These are phyloP conservation scores for Rhodotorula babjevae DNA, from an alignment of 768 basidiomycete genomes.

Conservation along the genomic window DNA sequence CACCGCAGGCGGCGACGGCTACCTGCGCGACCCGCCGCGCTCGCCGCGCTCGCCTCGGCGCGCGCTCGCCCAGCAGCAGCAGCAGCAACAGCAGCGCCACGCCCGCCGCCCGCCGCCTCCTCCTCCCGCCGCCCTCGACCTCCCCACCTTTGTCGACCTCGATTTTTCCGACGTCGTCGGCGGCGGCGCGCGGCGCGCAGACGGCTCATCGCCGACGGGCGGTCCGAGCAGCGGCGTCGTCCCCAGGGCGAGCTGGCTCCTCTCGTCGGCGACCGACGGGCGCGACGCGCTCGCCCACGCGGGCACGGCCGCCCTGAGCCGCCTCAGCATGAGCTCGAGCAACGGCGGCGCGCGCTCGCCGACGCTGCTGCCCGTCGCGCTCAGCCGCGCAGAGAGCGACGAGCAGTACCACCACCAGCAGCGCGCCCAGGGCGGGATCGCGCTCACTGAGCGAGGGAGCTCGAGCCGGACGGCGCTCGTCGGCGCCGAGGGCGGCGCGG, in stretches of 20 bases:
- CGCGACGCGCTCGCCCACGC: background rate
- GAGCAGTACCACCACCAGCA: background rate
- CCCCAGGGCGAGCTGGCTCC: conserved; percentile 14
- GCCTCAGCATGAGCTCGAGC: background rate
- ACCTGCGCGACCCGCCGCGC: background rate
- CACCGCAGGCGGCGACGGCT: background rate
- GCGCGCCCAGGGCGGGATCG: background rate
- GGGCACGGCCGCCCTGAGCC: conserved; percentile 1
- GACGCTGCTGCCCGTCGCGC: background rate
- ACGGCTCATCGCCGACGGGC: too few species aligned
- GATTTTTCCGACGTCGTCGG: conserved; percentile 22
- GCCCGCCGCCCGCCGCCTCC: conserved; percentile 27
- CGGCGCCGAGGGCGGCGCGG: background rate
- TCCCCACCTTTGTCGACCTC: conserved; percentile 34
- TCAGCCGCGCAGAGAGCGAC: background rate
- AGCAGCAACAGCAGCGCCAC: background rate
- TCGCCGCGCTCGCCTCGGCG: background rate
- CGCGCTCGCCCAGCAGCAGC: background rate
- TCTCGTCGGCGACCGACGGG: conserved; percentile 1
- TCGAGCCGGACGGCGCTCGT: conserved; percentile 7
- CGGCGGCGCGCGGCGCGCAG: background rate
- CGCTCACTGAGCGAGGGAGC: background rate
- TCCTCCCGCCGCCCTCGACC: conserved; percentile 25
- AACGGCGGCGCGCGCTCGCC: background rate
- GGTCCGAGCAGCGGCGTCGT: too few species aligned